Evolutionary conservation across 2,329 filamentous ascomycete species (phyloP).

Genomic region (Xylaria hypoxylon): DNA sequence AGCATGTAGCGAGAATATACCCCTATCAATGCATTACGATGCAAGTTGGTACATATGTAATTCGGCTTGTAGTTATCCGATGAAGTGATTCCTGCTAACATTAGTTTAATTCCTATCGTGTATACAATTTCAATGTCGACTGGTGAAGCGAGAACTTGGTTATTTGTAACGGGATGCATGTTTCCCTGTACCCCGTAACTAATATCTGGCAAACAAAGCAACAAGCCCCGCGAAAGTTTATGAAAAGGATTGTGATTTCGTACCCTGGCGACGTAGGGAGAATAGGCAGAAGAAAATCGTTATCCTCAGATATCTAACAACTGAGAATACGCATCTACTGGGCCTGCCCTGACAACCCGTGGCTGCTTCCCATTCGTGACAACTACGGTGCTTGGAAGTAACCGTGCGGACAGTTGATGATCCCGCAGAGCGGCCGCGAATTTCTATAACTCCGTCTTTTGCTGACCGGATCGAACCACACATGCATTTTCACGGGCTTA

Average conservation of each 20-base stretch:
- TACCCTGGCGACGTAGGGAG: not conserved
- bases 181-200: not conserved
- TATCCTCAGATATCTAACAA: not conserved
- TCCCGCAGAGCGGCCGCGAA: conserved; percentile 20
- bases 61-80: not conserved
- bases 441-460: conserved; percentile 20
- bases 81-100: not conserved
- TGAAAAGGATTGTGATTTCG: not conserved
- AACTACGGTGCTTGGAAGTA: not conserved
- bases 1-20: too few relatives aligned
- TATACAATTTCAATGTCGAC: not conserved
- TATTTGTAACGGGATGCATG: too few relatives aligned
- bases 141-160: not conserved
- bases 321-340: not conserved
- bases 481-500: not conserved
- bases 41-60: not conserved
- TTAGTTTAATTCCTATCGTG: too few relatives aligned
- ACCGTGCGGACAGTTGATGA: conserved; percentile 12
- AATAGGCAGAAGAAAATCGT: not conserved
- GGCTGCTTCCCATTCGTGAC: not conserved
- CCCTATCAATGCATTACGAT: not conserved
- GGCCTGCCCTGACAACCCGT: not conserved
- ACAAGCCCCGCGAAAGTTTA: too few relatives aligned
- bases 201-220: not conserved
- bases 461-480: not conserved